phyloP scores from a whole-genome alignment of 305 asterid genomes.

The Rubia tinctorum region DNA sequence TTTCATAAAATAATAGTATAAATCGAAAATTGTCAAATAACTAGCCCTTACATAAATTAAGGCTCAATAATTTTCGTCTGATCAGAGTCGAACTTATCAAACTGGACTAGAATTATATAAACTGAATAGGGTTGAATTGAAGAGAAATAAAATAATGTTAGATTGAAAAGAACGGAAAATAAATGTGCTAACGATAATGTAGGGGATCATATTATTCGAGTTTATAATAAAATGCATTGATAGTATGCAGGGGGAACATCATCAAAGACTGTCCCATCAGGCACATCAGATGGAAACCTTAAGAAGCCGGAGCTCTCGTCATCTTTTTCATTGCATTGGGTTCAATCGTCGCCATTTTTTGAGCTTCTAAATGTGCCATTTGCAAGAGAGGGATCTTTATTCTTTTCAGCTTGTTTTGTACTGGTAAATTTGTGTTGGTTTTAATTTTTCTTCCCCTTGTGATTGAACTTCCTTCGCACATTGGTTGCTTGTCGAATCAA shows the following conservation, averaged over 20 bases:
- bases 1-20: too few species aligned
- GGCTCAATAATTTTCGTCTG: too few species aligned
- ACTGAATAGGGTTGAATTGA: too few species aligned
- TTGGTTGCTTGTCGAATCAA: conserved; percentile 13
- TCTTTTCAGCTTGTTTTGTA: not conserved
- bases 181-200: too few species aligned
- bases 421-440: not conserved
- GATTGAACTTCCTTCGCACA: not conserved
- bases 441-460: not conserved
- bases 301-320: conserved; percentile 22
- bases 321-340: conserved; percentile 28
- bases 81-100: too few species aligned
- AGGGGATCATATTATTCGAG: too few species aligned
- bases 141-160: too few species aligned
- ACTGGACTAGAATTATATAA: not conserved
- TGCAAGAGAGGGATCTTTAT: not conserved
- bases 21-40: too few species aligned
- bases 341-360: conserved; percentile 15
- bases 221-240: not conserved
- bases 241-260: conserved; percentile 30
- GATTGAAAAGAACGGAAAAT: too few species aligned
- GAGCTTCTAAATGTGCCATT: conserved; percentile 2
- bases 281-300: conserved; percentile 34
- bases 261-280: conserved; percentile 41
- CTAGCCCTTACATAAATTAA: too few species aligned